Base-by-base conservation (phyloP, 495 filamentous ascomycete species). In the Aspergillus saccharolyticus region DNA sequence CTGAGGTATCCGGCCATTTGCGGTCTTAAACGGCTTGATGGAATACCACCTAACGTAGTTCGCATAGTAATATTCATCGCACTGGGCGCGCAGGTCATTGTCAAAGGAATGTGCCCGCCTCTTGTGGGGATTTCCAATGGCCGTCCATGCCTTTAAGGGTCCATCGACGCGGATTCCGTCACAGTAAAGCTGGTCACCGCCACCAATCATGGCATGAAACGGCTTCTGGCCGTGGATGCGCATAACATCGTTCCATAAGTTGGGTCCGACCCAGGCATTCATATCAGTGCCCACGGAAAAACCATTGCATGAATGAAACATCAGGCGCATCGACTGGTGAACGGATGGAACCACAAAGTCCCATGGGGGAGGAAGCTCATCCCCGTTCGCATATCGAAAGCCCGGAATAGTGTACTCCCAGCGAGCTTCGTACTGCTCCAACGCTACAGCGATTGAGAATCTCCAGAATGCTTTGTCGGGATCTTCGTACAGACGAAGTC, bases 271-370 rank as follows among this genome's bases (percentile, higher is more conserved):
- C 84, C 85, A 96, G 39, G 84, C 87, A 1, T 90, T 81, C 73
- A 92, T 86, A 68, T 96, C 88, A 7, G 90, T 96, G 47, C 91
- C 91, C 22, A 96, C 89, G 44, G 89, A 93, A 72, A 97, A 96
- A 49, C 93, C 93, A 74, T 96, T 97, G 74, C 91, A 96, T 24
- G 90, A 96, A 73, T 96, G 87, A 74, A 97, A 96, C 80, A 96
- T 90, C 57, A 96, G 88, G 60, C 91, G 84, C 91, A 97, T 96
- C 20, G 88, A 92, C 70, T 96, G 85, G 24, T 83, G 74, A 49
- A 76, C 74, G 3, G 90, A 88, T 2, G 93, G 93, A 16, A 96
- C 81, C 51, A 80, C 87, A 70, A 96, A 96, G 56, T 69, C 63
- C 72, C 74, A 77, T 18, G 72, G 66, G 5, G 70, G 59, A 33